Conservation (phyloP, 805 yeast genomes). For the Naumovozyma castellii region DNA sequence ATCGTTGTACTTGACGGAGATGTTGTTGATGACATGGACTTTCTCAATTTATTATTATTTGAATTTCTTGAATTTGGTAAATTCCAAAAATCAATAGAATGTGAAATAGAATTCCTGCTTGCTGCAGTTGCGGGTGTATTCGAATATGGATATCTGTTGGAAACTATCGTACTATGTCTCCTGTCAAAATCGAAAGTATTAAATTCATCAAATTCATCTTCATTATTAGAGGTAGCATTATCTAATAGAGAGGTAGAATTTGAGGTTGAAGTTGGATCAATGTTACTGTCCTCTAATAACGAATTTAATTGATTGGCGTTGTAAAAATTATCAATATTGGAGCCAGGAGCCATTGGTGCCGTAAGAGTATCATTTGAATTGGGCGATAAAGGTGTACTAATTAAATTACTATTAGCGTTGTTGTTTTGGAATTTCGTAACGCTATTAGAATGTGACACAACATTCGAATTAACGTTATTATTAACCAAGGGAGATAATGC, state of each 20-base stretch:
- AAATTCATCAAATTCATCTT: not conserved
- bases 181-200: slow-evolving; percentile 3
- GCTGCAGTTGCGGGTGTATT: slow-evolving; percentile 9
- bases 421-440: not conserved
- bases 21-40: not conserved
- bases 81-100: slow-evolving; percentile 24
- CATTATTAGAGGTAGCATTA: not conserved
- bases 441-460: not conserved
- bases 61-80: slow-evolving; percentile 1
- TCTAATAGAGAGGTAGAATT: too few relatives aligned
- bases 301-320: not conserved
- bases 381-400: not conserved
- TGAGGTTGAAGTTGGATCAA: not conserved
- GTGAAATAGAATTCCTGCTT: slow-evolving; percentile 24
- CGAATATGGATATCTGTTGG: slow-evolving; percentile 10
- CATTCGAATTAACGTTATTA: not conserved
- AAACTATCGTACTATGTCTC: slow-evolving; percentile 18
- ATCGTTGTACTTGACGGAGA: not conserved
- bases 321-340: not conserved
- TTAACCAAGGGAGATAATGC: not conserved
- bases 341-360: not conserved
- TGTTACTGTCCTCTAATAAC: not conserved
- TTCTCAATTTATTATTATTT: not conserved
- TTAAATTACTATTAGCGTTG: not conserved
- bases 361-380: not conserved